phyloP scores from a whole-genome alignment of 495 filamentous ascomycete species.

The Trichocladium uniseriatum region DNA sequence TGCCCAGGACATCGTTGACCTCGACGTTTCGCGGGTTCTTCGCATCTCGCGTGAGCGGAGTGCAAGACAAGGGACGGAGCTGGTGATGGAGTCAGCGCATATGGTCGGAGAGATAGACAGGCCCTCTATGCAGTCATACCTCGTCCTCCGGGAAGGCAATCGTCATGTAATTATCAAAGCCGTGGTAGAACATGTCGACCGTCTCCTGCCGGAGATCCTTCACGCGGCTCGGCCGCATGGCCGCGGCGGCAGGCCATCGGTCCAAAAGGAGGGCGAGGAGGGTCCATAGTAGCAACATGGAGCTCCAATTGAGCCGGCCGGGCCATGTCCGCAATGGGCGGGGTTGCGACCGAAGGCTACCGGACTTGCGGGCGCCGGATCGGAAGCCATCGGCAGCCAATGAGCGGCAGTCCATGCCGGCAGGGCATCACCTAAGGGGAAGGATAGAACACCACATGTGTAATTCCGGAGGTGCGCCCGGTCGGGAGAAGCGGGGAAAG shows the following conservation, averaged over 20 bases:
- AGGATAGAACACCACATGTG: constrained; percentile 30
- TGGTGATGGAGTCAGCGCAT: constrained; percentile 17
- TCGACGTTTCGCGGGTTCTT: constrained; percentile 73
- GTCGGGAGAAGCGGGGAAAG: neutral
- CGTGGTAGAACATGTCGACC: constrained; percentile 91
- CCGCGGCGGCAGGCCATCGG: constrained; percentile 24
- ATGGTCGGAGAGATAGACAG: constrained; percentile 1
- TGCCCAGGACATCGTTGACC: constrained; percentile 90
- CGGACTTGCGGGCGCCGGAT: constrained; percentile 4
- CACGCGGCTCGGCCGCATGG: constrained; percentile 46
- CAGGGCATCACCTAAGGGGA: constrained; percentile 37
- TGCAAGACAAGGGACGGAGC: constrained; percentile 78
- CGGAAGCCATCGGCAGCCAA: constrained; percentile 17
- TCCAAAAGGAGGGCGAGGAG: constrained; percentile 16
- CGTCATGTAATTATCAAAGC: constrained; percentile 88
- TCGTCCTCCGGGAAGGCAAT: constrained; percentile 97
- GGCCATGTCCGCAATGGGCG: neutral
- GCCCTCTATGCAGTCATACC: constrained; percentile 30
- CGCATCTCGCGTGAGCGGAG: constrained; percentile 71
- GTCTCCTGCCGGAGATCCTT: constrained; percentile 58
- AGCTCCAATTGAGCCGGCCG: neutral
- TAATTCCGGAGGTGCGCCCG: neutral
- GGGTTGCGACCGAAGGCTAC: neutral
- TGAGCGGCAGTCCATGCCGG: constrained; percentile 27
- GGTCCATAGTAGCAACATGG: constrained; percentile 8